Evolutionary conservation across 1,284 basidiomycete species (phyloP).

Genomic region (Gomphus bonarii): DNA sequence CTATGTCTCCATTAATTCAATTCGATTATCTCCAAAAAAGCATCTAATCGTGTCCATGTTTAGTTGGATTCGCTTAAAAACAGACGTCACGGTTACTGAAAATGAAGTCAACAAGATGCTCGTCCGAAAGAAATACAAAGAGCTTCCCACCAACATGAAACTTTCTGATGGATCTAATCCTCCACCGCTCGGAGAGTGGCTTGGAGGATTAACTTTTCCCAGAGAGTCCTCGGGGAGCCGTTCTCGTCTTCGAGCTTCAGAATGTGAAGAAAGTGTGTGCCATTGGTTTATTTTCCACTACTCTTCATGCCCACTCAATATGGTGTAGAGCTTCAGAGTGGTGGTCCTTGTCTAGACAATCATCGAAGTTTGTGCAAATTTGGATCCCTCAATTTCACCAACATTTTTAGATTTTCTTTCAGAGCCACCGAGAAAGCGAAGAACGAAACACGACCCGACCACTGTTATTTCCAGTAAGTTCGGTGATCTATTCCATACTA

Average conservation of each 20-base stretch:
- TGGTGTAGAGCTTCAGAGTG: background rate
- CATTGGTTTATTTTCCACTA: background rate
- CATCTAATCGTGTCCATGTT: background rate
- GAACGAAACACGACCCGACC: background rate
- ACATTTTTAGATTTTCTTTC: background rate
- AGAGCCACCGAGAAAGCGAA: conserved; percentile 3
- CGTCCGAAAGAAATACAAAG: conserved; percentile 12
- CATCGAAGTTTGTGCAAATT: background rate
- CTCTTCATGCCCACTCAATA: background rate
- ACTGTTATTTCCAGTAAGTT: background rate
- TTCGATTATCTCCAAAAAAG: background rate
- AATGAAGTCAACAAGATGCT: background rate
- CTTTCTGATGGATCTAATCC: conserved; percentile 12
- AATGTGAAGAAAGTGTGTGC: background rate
- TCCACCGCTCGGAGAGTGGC: conserved; percentile 21
- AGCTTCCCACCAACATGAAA: conserved; percentile 9
- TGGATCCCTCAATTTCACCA: background rate
- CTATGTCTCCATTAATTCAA: background rate
- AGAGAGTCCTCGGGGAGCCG: background rate
- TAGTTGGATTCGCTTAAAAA: background rate
- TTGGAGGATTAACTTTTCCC: conserved; percentile 12
- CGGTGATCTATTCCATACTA: background rate
- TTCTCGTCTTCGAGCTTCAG: background rate
- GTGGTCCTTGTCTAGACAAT: background rate
- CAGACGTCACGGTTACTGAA: background rate